Base-by-base conservation (phyloP, 306 rosid species). In the Citrullus mucosospermus region DNA sequence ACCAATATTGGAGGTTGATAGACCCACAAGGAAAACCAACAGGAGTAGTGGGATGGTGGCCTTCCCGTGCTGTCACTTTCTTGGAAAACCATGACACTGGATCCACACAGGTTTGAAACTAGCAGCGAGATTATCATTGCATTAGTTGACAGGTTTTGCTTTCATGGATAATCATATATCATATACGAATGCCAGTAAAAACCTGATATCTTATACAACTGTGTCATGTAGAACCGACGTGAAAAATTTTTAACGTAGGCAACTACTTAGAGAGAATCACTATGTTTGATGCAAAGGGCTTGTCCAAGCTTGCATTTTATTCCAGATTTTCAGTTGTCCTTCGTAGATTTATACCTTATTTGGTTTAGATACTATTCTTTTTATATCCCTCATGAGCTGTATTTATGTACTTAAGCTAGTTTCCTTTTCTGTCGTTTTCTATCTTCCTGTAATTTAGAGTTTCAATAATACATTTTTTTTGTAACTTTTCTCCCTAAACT, bases 1-100 rank as follows among this genome's bases (percentile, higher is more conserved):
- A 76, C 54, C 85, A 91, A 75, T 91, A 91, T 78, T 91, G 97
- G 97, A 87, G 97, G 65, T 56, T 91, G 83, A 87, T 88, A 82
- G 97, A 91, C 78, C 91, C 90, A 74, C 92, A 87, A 62, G 97
- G 97, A 57, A 89, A 88, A 81, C 97, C 97, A 17, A 82, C 97
- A 41, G 97, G 97, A 78, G 92, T 91, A 69, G 80, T 91, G 91
- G 97, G 97, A 55, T 91, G 93, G 97, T 91, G 97, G 97, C 91
- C 94, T 75, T 91, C 97, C 20, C 92, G 94, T 65, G 92, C 97
- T 53, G 97, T 89, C 78, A 91, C 97, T n/a, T 88, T 91, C 85
- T 62, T 91, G 50, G 92, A 91, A 88, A 91, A 91, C 83, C 97
- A 91, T 81, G 97, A 91, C 75, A 91, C 97, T 16, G 97, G 97